Conservation (phyloP, 306 rosid genomes). For the Rosa rugosa region DNA sequence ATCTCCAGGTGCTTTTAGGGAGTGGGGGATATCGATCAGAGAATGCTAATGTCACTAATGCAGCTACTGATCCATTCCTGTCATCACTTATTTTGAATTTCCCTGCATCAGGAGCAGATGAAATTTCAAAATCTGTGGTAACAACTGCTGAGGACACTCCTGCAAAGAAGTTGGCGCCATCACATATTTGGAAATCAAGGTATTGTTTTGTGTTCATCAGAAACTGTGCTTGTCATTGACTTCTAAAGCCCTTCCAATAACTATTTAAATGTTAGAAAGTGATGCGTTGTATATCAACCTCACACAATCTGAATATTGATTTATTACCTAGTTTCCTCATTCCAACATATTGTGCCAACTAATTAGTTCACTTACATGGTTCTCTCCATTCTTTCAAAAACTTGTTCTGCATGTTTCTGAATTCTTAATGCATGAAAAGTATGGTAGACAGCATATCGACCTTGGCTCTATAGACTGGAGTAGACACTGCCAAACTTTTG, state of each 20-base stretch:
- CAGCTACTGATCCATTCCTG: slow-evolving; percentile 76
- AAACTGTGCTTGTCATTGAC: not conserved
- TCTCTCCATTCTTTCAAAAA: not conserved
- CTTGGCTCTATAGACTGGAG: not conserved
- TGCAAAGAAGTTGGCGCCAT: slow-evolving; percentile 43
- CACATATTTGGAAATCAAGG: slow-evolving; percentile 94
- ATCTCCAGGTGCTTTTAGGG: slow-evolving; percentile 89
- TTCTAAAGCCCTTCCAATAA: not conserved
- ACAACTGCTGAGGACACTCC: slow-evolving; percentile 57
- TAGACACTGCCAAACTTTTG: slow-evolving; percentile 4
- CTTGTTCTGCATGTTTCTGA: not conserved
- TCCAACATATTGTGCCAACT: too few relatives aligned
- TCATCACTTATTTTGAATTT: slow-evolving; percentile 85
- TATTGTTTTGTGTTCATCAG: slow-evolving; percentile 27
- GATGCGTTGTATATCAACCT: not conserved
- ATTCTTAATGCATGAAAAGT: not conserved
- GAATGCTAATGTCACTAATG: slow-evolving; percentile 51
- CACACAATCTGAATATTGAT: not conserved
- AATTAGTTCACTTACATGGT: not conserved
- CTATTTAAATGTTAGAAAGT: not conserved
- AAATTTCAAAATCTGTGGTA: slow-evolving; percentile 81
- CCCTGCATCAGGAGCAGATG: slow-evolving; percentile 87
- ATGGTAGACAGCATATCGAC: slow-evolving; percentile 1
- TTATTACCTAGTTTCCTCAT: not conserved
- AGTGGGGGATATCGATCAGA: slow-evolving; percentile 66